phyloP scores from a whole-genome alignment of 129 eudicot species.

The Pulicaria dysenterica region DNA sequence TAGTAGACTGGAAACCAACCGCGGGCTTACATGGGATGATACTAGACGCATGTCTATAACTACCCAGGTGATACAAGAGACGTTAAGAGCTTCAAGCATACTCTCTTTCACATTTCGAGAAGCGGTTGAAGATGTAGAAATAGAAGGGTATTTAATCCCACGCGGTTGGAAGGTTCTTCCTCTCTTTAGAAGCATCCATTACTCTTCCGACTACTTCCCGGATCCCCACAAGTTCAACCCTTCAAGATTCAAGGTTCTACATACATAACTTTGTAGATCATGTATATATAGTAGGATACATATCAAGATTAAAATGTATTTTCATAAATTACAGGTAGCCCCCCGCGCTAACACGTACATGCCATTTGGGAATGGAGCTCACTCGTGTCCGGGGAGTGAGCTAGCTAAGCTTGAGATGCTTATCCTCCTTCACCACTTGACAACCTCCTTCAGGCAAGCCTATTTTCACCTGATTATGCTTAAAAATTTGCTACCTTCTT shows the following conservation, averaged over 20 bases:
- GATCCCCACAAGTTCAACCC: conserved; percentile 82
- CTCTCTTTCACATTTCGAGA: conserved; percentile 83
- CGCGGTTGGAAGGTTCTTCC: conserved; percentile 98
- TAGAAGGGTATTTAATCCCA: conserved; percentile 75
- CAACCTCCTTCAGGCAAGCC: conserved; percentile 59
- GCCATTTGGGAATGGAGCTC: conserved; percentile 87
- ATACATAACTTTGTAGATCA: neutral
- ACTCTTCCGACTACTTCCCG: conserved; percentile 63
- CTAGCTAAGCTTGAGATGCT: conserved; percentile 84
- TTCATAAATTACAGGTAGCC: conserved; percentile 50
- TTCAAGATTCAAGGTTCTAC: conserved; percentile 78
- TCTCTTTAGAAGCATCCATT: conserved; percentile 83
- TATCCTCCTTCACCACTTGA: conserved; percentile 72
- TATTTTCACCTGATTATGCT: neutral
- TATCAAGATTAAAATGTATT: neutral
- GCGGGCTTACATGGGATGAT: conserved; percentile 78
- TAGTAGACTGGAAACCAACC: conserved; percentile 31
- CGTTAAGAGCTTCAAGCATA: conserved; percentile 70
- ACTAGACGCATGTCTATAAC: conserved; percentile 67
- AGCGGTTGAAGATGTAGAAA: conserved; percentile 85
- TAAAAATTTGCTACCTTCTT: neutral
- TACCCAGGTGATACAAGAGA: conserved; percentile 75
- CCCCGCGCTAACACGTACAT: conserved; percentile 69
- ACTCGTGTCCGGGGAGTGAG: conserved; percentile 92
- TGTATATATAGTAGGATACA: neutral